phyloP scores from a whole-genome alignment of 2,329 filamentous ascomycete species.

The Monosporascus sp. region DNA sequence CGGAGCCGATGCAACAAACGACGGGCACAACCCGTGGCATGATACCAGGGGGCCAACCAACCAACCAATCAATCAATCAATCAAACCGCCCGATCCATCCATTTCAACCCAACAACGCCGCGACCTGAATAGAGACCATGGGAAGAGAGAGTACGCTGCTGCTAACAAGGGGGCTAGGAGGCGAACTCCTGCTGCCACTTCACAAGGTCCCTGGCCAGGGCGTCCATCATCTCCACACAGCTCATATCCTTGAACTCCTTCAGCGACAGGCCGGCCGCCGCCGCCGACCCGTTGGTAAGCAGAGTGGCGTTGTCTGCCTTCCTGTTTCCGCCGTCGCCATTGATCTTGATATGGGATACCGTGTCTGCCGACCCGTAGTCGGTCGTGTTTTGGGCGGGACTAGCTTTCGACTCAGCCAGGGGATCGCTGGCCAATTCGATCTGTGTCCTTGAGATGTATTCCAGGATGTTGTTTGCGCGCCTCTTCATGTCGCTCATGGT shows the following conservation, averaged over 20 bases:
- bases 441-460: slow-evolving; percentile 86
- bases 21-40: not conserved
- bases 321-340: slow-evolving; percentile 25
- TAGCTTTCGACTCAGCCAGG: slow-evolving; percentile 35
- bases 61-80: too few relatives aligned
- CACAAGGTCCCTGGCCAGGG: slow-evolving; percentile 71
- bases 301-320: slow-evolving; percentile 8
- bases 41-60: not conserved
- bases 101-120: not conserved
- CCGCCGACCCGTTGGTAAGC: slow-evolving; percentile 21
- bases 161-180: slow-evolving; percentile 19
- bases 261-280: slow-evolving; percentile 17
- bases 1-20: not conserved
- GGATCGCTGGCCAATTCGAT: slow-evolving; percentile 72
- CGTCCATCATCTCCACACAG: slow-evolving; percentile 87
- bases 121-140: not conserved
- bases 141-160: not conserved
- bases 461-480: slow-evolving; percentile 75
- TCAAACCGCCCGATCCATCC: not conserved
- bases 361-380: slow-evolving; percentile 28
- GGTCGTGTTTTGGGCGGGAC: slow-evolving; percentile 35
- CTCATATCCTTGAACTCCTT: slow-evolving; percentile 69
- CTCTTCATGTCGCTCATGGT: slow-evolving; percentile 86
- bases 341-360: slow-evolving; percentile 28
- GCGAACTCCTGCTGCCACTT: slow-evolving; percentile 76